Base-by-base conservation (phyloP, 352 stramenopile species). In the Globisporangium megalacanthum region DNA sequence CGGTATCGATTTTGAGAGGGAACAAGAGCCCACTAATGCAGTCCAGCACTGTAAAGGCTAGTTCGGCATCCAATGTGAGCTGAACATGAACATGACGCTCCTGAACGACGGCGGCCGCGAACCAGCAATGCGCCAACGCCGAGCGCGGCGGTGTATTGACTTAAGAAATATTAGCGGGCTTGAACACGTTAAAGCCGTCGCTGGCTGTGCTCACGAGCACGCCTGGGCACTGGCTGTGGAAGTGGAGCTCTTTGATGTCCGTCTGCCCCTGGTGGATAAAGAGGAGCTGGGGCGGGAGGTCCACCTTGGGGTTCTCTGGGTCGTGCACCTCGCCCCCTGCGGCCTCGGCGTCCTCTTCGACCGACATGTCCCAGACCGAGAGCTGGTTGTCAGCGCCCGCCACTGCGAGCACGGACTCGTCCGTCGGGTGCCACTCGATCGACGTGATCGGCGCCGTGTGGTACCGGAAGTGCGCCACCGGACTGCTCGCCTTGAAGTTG, bases 261-360 rank as follows among this genome's bases (percentile, higher is more conserved):
- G 86, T 91, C 64, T 98, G 97, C n/a, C 97, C 97, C 69, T 98
- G 97, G 79, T 99, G 97, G 54, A 99, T 96, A 80, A 99, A 99
- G 25, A 99, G 83, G 44, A 99, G 85, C 79, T 99, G 97, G 42
- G 96, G 94, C 35, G 97, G 97, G 66, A 99, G 79, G 55, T 98
- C 88, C 56, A 92, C 57, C 68, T 92, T 89, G n/a, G 53, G 54
- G 48, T 57, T 75, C 70, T 54, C 61, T 71, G 53, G 79, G 69
- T 39, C 59, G 70, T n/a, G 77, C 7, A 66, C 67, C 31, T 73
- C 74, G 4, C 65, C 62, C 42, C 65, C 62, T 44, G 72, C 62
- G n/a, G 82, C 80, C 52, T 92, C 87, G 36, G 94, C 72, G 61
- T 99, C 97, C 68, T 98, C 95, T 87, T 99, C 98, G 33, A 99